Conservation (phyloP, 2,329 filamentous ascomycete genomes). For the Sporothrix schenckii region DNA sequence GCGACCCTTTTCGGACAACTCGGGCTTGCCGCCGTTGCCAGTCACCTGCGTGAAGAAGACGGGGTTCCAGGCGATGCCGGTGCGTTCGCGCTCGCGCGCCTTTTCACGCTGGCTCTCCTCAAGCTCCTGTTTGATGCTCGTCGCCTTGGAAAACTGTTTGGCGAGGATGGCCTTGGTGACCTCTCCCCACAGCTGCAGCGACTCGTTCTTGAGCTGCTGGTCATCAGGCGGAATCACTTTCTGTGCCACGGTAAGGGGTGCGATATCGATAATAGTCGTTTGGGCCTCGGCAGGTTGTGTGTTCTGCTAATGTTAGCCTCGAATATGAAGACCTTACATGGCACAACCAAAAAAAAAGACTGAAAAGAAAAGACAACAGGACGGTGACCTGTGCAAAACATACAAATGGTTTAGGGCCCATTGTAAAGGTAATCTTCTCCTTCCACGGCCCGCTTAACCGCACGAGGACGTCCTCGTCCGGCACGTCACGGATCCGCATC, state of each 20-base stretch:
- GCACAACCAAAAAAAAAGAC: too few relatives aligned
- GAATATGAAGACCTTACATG: slow-evolving; percentile 1
- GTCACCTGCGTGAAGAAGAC: slow-evolving; percentile 75
- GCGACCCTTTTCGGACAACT: slow-evolving; percentile 58
- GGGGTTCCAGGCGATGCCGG: slow-evolving; percentile 74
- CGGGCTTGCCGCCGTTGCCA: slow-evolving; percentile 59
- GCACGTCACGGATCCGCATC: slow-evolving; percentile 79
- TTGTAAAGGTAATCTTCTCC: slow-evolving; percentile 64
- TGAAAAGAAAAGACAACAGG: background rate
- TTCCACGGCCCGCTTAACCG: slow-evolving; percentile 87
- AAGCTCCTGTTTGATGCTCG: slow-evolving; percentile 83
- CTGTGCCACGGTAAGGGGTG: slow-evolving; percentile 75
- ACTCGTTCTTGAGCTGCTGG: slow-evolving; percentile 85
- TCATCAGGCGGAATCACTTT: slow-evolving; percentile 80
- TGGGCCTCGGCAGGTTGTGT: slow-evolving; percentile 61
- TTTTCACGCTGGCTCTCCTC: slow-evolving; percentile 88
- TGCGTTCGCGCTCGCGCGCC: slow-evolving; percentile 75
- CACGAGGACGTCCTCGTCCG: slow-evolving; percentile 80
- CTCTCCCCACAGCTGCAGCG: slow-evolving; percentile 79
- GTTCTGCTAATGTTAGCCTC: slow-evolving; percentile 40
- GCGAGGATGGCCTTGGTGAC: slow-evolving; percentile 83
- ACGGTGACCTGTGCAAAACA: slow-evolving; percentile 42
- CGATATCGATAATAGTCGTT: slow-evolving; percentile 81
- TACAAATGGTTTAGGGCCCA: slow-evolving; percentile 65
- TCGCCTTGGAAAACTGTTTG: slow-evolving; percentile 84